Evolutionary conservation across 1,284 basidiomycete species (phyloP).

Genomic region (Polyporus tsugae): DNA sequence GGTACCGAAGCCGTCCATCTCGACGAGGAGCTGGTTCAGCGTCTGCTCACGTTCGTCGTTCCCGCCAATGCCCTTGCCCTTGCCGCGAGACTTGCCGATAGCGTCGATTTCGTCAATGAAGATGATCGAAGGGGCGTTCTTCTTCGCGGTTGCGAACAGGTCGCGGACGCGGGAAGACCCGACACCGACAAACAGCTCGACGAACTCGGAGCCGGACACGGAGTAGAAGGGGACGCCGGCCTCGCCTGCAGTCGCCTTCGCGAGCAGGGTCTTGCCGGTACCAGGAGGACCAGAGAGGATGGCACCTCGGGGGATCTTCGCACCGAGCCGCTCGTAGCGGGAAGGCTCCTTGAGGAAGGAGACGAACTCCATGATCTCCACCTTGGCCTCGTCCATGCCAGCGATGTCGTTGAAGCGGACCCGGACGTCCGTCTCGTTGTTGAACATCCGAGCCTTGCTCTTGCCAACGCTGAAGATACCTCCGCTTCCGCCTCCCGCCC

Average conservation of each 20-base stretch:
- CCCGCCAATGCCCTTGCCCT: conserved; percentile 89
- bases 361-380: conserved; percentile 99
- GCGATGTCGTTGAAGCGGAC: conserved; percentile 97
- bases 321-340: conserved; percentile 95
- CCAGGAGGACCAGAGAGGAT: conserved; percentile 98
- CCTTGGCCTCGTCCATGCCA: conserved; percentile 99
- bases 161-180: conserved; percentile 97
- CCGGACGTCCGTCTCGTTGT: conserved; percentile 96
- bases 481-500: conserved; percentile 74
- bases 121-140: conserved; percentile 98
- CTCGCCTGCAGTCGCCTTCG: conserved; percentile 98
- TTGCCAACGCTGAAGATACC: conserved; percentile 99
- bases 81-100: conserved; percentile 95
- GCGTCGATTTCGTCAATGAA: conserved; percentile 99
- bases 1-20: conserved; percentile 99
- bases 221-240: conserved; percentile 98
- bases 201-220: conserved; percentile 98
- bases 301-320: conserved; percentile 98
- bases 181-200: conserved; percentile 99
- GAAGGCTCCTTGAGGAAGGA: conserved; percentile 97
- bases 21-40: conserved; percentile 96
- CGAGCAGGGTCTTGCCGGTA: conserved; percentile 97
- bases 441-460: conserved; percentile 94
- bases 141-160: conserved; percentile 97
- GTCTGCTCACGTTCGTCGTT: conserved; percentile 99